Evolutionary conservation across 768 basidiomycete species (phyloP).

Genomic region (Suillus americanus): DNA sequence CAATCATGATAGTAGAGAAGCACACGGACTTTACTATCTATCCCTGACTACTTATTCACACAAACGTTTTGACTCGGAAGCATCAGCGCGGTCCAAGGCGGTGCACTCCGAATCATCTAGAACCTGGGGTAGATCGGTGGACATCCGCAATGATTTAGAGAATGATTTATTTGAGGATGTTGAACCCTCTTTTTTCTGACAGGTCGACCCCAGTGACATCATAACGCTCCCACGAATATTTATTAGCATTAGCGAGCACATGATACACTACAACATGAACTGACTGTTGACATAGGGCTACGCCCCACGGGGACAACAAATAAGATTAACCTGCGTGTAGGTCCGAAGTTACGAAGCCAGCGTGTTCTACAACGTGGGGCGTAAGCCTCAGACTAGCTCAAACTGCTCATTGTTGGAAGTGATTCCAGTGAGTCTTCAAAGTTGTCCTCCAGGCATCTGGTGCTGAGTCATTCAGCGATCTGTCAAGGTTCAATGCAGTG

Average conservation of each 20-base stretch:
- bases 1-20: background rate
- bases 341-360: background rate
- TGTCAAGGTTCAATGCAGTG: background rate
- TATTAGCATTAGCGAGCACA: background rate
- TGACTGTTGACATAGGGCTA: background rate
- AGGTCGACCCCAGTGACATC: background rate
- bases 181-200: background rate
- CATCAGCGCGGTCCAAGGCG: background rate
- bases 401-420: background rate
- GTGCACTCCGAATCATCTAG: background rate
- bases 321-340: background rate
- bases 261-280: background rate
- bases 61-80: background rate
- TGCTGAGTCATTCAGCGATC: background rate
- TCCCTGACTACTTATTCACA: background rate
- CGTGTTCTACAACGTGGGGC: background rate
- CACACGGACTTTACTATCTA: background rate
- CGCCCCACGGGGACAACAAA: background rate
- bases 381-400: background rate
- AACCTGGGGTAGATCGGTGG: slow-evolving; percentile 1
- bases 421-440: background rate
- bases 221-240: background rate
- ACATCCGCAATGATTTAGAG: background rate
- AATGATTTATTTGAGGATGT: background rate
- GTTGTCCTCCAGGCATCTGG: background rate